Evolutionary conservation across 192 early-diverging fungal genomes (phyloP).

Genomic region (Rhizoclosmatium sp.): DNA sequence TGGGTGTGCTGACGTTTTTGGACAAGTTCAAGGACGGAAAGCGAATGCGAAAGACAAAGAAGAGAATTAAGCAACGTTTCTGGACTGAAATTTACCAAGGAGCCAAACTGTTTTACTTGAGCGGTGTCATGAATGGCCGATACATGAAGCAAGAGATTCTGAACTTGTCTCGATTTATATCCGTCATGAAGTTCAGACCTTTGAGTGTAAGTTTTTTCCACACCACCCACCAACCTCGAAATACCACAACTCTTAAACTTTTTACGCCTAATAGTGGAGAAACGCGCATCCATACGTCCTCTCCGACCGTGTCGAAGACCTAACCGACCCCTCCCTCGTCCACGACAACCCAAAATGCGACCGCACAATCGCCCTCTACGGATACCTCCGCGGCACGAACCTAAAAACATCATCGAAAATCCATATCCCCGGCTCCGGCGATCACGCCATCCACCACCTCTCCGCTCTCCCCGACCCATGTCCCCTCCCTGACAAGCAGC

Average conservation of each 20-base stretch:
- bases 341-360: constrained; percentile 84
- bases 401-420: constrained; percentile 86
- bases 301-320: constrained; percentile 95
- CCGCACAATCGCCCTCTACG: constrained; percentile 93
- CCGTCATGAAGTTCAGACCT: constrained; percentile 98
- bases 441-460: constrained; percentile 79
- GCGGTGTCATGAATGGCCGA: constrained; percentile 91
- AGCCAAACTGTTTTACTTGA: constrained; percentile 98
- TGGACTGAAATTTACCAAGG: constrained; percentile 99
- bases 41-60: constrained; percentile 86
- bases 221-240: not conserved
- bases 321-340: constrained; percentile 90
- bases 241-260: constrained; percentile 1
- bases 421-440: constrained; percentile 96
- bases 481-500: constrained; percentile 93
- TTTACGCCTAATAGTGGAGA: constrained; percentile 71
- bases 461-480: constrained; percentile 91
- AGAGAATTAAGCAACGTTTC: constrained; percentile 96
- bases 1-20: constrained; percentile 97
- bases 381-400: constrained; percentile 95
- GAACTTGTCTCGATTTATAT: constrained; percentile 96
- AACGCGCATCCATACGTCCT: constrained; percentile 98
- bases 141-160: constrained; percentile 94
- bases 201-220: constrained; percentile 57
- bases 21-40: constrained; percentile 97